Conservation (phyloP, 495 filamentous ascomycete species). For the Aspergillus saccharolyticus region DNA sequence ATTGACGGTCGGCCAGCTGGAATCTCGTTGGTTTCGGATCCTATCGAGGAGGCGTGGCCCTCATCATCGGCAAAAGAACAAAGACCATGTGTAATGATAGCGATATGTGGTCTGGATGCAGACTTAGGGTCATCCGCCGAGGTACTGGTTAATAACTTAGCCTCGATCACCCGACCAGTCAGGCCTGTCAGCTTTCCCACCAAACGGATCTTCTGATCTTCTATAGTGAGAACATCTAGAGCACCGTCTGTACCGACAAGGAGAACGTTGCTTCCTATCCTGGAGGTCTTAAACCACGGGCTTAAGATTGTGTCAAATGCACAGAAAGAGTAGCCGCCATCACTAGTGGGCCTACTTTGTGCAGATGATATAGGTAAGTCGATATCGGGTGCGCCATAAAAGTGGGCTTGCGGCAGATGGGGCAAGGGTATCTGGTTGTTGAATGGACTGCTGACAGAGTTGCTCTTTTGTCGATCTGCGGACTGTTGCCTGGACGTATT, state of each 20-base stretch:
- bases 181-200: slow-evolving; percentile 67
- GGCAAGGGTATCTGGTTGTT: slow-evolving; percentile 62
- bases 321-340: slow-evolving; percentile 68
- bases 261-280: slow-evolving; percentile 61
- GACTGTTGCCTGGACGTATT: slow-evolving; percentile 38
- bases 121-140: slow-evolving; percentile 36
- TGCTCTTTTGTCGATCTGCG: slow-evolving; percentile 37
- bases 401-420: slow-evolving; percentile 75
- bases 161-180: slow-evolving; percentile 72
- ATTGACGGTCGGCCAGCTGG: slow-evolving; percentile 21
- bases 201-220: slow-evolving; percentile 59
- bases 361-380: slow-evolving; percentile 34
- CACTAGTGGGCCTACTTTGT: slow-evolving; percentile 29
- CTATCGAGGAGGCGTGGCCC: slow-evolving; percentile 29
- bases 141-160: slow-evolving; percentile 68
- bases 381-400: slow-evolving; percentile 54
- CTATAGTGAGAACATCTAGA: slow-evolving; percentile 65
- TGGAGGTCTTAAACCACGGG: slow-evolving; percentile 39
- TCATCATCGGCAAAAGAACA: slow-evolving; percentile 39
- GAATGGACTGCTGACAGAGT: slow-evolving; percentile 41
- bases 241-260: slow-evolving; percentile 71
- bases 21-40: slow-evolving; percentile 37
- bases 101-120: slow-evolving; percentile 58
- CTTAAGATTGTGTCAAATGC: slow-evolving; percentile 67
- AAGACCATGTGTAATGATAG: slow-evolving; percentile 71